Conservation (phyloP, 1,139 yeast species). For the Diutina rugosa region DNA sequence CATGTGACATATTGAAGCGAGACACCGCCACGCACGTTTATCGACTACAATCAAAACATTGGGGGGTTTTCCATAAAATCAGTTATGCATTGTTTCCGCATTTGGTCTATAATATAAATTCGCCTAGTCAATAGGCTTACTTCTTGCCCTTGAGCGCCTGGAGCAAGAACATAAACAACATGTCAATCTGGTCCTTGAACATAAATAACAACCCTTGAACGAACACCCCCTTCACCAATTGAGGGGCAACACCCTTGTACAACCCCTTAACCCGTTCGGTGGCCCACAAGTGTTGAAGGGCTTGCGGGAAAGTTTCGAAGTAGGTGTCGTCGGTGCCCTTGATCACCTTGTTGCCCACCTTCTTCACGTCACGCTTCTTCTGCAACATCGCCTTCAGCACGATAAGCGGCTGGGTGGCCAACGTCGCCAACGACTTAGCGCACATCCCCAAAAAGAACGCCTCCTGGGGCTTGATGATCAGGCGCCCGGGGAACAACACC, state of each 20-base stretch:
- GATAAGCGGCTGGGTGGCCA: slow-evolving; percentile 75
- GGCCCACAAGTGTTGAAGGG: slow-evolving; percentile 4
- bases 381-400: slow-evolving; percentile 78
- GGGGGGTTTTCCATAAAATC: background rate
- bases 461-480: slow-evolving; percentile 47
- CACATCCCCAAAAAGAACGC: slow-evolving; percentile 66
- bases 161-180: slow-evolving; percentile 28
- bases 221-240: slow-evolving; percentile 66
- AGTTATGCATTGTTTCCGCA: background rate
- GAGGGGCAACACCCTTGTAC: slow-evolving; percentile 78
- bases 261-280: slow-evolving; percentile 13
- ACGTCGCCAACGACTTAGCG: slow-evolving; percentile 71
- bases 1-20: background rate
- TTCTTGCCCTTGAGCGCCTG: slow-evolving; percentile 13
- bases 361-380: slow-evolving; percentile 19
- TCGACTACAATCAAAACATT: background rate
- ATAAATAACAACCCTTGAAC: slow-evolving; percentile 80
- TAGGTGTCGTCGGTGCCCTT: slow-evolving; percentile 7
- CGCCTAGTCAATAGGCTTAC: background rate
- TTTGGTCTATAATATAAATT: background rate
- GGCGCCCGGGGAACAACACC: slow-evolving; percentile 33
- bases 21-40: background rate
- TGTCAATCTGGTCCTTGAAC: slow-evolving; percentile 61
- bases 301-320: background rate
- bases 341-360: background rate